Conservation (phyloP, 495 filamentous ascomycete species). For the Aspergillus panamensis region DNA sequence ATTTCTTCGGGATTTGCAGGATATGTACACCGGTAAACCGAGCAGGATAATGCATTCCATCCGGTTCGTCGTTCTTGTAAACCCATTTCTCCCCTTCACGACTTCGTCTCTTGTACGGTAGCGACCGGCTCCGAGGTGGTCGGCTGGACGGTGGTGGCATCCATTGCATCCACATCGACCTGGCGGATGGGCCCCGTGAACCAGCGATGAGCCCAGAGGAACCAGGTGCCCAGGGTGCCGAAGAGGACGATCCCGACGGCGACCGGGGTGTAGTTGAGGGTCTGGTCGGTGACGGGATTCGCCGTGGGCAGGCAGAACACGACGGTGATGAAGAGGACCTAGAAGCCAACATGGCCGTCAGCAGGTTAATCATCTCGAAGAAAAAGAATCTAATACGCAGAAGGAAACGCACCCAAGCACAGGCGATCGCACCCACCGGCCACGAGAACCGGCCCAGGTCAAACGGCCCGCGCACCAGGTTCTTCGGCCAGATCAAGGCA, state of each 20-base stretch:
- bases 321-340: conserved; percentile 1
- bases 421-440: not conserved
- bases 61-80: too few relatives aligned
- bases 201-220: conserved; percentile 7
- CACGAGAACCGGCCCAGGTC: not conserved
- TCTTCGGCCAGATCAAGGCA: not conserved
- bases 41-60: too few relatives aligned
- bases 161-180: not conserved
- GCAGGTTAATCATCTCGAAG: too few relatives aligned
- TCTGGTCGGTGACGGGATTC: conserved; percentile 1
- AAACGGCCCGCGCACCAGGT: not conserved
- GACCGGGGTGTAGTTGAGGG: not conserved
- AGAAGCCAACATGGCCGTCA: too few relatives aligned
- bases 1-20: too few relatives aligned
- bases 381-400: not conserved
- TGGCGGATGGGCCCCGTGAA: conserved; percentile 1
- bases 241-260: not conserved
- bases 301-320: not conserved
- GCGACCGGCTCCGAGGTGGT: too few relatives aligned
- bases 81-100: too few relatives aligned
- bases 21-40: too few relatives aligned
- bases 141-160: not conserved
- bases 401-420: not conserved
- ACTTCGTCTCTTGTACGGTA: too few relatives aligned
- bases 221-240: not conserved